These are phyloP conservation scores for Penicillium sp. DNA, from an alignment of 2,329 filamentous ascomycete genomes.

Conservation along the genomic window DNA sequence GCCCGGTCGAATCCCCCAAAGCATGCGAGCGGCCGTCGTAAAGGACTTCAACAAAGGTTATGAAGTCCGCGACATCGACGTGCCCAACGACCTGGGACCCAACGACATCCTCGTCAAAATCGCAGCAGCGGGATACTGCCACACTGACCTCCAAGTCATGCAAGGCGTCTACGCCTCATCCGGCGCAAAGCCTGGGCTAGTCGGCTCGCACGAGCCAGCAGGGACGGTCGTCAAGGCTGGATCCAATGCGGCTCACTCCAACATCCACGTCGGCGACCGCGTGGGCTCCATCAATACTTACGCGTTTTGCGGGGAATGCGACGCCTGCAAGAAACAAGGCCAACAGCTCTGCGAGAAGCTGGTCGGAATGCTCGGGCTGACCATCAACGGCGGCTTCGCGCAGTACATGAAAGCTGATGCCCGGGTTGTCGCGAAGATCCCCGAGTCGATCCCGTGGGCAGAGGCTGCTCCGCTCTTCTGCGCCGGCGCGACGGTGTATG, in stretches of 20 bases:
- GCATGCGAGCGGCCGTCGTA: constrained; percentile 16
- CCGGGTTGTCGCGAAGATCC: constrained; percentile 22
- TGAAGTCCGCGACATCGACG: constrained; percentile 17
- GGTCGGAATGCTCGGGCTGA: constrained; percentile 39
- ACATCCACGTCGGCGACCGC: constrained; percentile 31
- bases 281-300: constrained; percentile 30
- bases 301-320: constrained; percentile 25
- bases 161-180: constrained; percentile 22
- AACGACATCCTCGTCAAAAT: constrained; percentile 19
- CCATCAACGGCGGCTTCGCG: constrained; percentile 48
- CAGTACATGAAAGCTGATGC: constrained; percentile 36
- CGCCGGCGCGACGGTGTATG: constrained; percentile 28
- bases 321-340: constrained; percentile 13
- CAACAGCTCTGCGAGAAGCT: constrained; percentile 29
- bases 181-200: constrained; percentile 25
- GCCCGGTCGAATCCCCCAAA: constrained; percentile 9
- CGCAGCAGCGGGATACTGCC: constrained; percentile 16
- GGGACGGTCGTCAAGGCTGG: constrained; percentile 31
- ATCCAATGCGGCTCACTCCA: constrained; percentile 19
- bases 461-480: constrained; percentile 38
- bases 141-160: constrained; percentile 21
- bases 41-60: constrained; percentile 21
- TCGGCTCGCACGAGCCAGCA: constrained; percentile 36
- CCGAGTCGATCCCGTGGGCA: constrained; percentile 25
- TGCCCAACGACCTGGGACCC: constrained; percentile 12